Evolutionary conservation across 305 asterid genomes (phyloP), one percentile per base, ranked within the genome.

Genomic region (Solanum hybrid): DNA sequence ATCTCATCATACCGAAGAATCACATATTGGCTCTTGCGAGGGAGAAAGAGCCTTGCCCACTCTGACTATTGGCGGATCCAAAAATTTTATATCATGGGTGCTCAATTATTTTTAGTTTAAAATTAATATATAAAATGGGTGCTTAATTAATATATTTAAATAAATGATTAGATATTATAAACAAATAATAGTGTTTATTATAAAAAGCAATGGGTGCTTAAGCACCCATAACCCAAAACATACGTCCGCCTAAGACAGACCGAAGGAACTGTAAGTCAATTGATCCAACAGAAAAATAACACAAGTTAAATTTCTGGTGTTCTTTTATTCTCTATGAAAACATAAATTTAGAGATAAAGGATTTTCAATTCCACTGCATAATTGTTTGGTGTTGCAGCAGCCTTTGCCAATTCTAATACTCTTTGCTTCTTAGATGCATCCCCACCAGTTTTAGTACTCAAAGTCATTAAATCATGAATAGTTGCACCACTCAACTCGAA

Each of bases 31-130:
- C 29, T 86, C 72, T 7, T 68, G 15, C 7, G 65, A 12, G 89
- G 92, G 78, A 91, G 90, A 76, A 91, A 88, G 11, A 11, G 24
- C 78, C 24, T 89, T 20, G 92, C 87, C 94, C 96, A 93, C 15
- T 91, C 92, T 36, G 10, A 36, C 0, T 3, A 36, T 0, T 9
- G 41, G 41, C 41, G 4, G 41, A 37, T 37, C 0, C 12, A 37
- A 8, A 37, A 37, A 9, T 0, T 37, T 9, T 37, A 37, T 37
- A 37, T 37, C 12, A 9, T 3, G 1, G 12, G 11, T 37, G 41
- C 12, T 37, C 41, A 37, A 37, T 37, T 37, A 9, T 2, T 9
- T 37, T 37, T 9, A 8, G 11, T 37, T 9, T 9, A 37, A 37
- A 2, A 37, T 37, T 37, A 12, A 9, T 37, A 37, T 37, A 37